These are phyloP conservation scores for Rhodosporidiobolus odoratus DNA, from an alignment of 768 basidiomycete species.

Conservation along the genomic window DNA sequence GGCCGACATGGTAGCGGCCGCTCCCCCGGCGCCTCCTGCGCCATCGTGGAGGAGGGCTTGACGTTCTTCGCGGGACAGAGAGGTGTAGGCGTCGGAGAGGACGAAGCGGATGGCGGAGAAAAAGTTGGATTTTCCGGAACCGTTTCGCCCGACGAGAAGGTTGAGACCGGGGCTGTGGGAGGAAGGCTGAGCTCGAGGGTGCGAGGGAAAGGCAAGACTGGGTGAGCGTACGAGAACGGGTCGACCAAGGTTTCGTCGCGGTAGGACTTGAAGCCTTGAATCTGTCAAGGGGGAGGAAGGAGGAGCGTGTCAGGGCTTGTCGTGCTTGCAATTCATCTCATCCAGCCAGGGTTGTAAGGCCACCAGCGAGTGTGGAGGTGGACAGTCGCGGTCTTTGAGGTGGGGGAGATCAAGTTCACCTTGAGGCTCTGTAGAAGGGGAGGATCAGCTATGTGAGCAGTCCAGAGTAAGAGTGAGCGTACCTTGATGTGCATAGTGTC, in stretches of 20 bases:
- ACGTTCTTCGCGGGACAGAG: conserved; percentile 87
- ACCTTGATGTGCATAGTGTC: conserved; percentile 28
- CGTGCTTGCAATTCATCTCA: no score
- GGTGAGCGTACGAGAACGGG: conserved; percentile 60
- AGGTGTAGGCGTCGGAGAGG: conserved; percentile 92
- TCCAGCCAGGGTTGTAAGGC: no score
- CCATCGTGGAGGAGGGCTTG: conserved; percentile 82
- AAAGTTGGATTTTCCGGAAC: conserved; percentile 97
- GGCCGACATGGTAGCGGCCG: conserved; percentile 72
- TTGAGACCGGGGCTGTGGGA: conserved; percentile 65
- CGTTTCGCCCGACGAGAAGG: conserved; percentile 95
- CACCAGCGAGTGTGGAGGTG: background rate
- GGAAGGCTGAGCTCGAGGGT: background rate
- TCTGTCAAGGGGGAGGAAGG: conserved; percentile 46
- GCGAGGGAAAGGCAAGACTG: background rate
- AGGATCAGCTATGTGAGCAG: background rate
- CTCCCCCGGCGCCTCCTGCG: conserved; percentile 17
- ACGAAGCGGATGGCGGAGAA: conserved; percentile 98
- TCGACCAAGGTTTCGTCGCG: conserved; percentile 60
- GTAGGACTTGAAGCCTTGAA: conserved; percentile 97
- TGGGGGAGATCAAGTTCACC: background rate
- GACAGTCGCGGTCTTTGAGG: background rate
- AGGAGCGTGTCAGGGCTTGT: background rate
- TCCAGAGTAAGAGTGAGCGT: background rate
- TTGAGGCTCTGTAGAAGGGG: conserved; percentile 21